Conservation (phyloP, 2,329 filamentous ascomycete genomes). For the Rasamsonia emersonii region DNA sequence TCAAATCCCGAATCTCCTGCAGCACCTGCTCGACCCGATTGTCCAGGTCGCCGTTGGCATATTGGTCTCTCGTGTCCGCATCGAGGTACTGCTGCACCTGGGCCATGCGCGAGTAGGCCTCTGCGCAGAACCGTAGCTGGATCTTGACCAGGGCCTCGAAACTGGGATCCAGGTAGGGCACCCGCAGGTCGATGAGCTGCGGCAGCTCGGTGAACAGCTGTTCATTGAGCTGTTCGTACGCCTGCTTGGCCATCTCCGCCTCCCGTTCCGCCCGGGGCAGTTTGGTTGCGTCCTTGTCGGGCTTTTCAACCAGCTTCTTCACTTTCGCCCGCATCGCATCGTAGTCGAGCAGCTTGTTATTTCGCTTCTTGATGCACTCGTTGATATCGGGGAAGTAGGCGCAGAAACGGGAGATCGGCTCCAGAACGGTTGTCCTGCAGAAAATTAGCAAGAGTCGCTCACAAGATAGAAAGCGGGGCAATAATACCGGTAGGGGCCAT, state of each 20-base stretch:
- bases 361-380: slow-evolving; percentile 98
- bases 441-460: too few relatives aligned
- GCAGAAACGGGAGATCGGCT: slow-evolving; percentile 92
- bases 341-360: slow-evolving; percentile 97
- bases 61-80: slow-evolving; percentile 89
- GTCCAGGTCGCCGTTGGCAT: slow-evolving; percentile 87
- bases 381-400: slow-evolving; percentile 99
- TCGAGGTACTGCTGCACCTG: slow-evolving; percentile 98
- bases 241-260: slow-evolving; percentile 82
- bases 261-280: slow-evolving; percentile 94
- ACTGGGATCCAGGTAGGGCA: slow-evolving; percentile 91
- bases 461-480: slow-evolving; percentile 1
- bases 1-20: slow-evolving; percentile 93
- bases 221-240: slow-evolving; percentile 95
- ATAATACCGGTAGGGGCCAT: slow-evolving; percentile 77
- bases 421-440: slow-evolving; percentile 79
- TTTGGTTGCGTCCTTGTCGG: slow-evolving; percentile 96
- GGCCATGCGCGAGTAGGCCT: slow-evolving; percentile 95
- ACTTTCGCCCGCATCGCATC: slow-evolving; percentile 92
- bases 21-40: slow-evolving; percentile 87
- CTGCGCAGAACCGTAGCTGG: slow-evolving; percentile 91
- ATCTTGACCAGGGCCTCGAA: slow-evolving; percentile 99
- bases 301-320: slow-evolving; percentile 94
- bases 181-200: slow-evolving; percentile 90
- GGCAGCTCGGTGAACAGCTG: slow-evolving; percentile 88